A percentile compares a stretch with the other conserved stretches of the same genome.
Evolutionary conservation across 306 rosid genomes (phyloP).

Genomic region (Trichosanthes truncata): DNA sequence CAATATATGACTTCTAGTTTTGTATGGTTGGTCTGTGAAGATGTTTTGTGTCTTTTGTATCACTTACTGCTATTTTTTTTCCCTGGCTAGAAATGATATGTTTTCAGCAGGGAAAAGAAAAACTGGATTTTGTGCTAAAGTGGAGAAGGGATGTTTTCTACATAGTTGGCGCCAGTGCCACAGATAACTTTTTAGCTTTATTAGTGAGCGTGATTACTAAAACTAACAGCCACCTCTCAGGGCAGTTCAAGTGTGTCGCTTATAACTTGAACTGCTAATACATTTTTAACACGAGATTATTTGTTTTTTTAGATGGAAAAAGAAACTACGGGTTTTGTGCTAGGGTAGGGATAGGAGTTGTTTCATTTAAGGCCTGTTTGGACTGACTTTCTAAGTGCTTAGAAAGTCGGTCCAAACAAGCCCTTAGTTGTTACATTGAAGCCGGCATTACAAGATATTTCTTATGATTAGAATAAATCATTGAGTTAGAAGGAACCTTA

Average conservation of each 20-base stretch:
- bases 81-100: background rate
- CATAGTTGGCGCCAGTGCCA: background rate
- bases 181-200: background rate
- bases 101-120: background rate
- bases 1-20: background rate
- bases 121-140: background rate
- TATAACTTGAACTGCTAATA: background rate
- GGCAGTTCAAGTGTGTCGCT: background rate
- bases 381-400: too few species aligned
- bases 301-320: background rate
- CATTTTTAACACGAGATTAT: background rate
- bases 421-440: background rate
- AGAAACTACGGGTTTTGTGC: background rate
- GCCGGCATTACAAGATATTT: background rate
- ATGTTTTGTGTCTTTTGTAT: background rate
- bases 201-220: background rate
- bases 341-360: background rate
- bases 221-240: background rate
- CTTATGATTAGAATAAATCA: background rate
- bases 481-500: background rate
- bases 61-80: background rate
- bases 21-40: background rate
- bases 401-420: too few species aligned
- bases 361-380: too few species aligned
- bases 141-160: background rate